A percentile compares a stretch with the other conserved stretches of the same genome.
These are phyloP conservation scores for Eutrema yunnanense DNA, from an alignment of 345 rosid genomes.

Conservation along the genomic window DNA sequence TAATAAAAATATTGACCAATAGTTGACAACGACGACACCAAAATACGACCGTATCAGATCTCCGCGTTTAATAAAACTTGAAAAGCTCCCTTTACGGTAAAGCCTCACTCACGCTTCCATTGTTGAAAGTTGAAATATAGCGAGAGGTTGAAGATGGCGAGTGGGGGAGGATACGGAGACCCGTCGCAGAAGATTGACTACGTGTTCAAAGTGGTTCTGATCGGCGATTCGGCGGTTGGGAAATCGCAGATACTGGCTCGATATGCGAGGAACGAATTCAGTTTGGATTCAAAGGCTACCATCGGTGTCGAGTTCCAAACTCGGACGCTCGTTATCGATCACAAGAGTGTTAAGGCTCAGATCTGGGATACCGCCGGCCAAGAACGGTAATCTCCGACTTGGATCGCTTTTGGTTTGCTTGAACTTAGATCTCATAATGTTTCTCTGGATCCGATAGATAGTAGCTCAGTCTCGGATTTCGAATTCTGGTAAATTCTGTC, in stretches of 20 bases:
- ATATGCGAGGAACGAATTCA: slow-evolving; percentile 79
- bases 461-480: background rate
- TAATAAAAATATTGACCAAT: background rate
- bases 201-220: slow-evolving; percentile 76
- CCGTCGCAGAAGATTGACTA: slow-evolving; percentile 68
- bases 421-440: slow-evolving; percentile 3
- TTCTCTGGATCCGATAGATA: background rate
- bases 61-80: slow-evolving; percentile 7
- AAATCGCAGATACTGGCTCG: slow-evolving; percentile 83
- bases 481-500: background rate
- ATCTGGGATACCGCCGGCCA: slow-evolving; percentile 99
- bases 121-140: slow-evolving; percentile 2
- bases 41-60: slow-evolving; percentile 16
- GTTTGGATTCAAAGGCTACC: slow-evolving; percentile 84
- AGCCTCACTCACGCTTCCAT: background rate
- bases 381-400: slow-evolving; percentile 47
- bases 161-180: slow-evolving; percentile 53
- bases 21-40: slow-evolving; percentile 8
- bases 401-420: background rate
- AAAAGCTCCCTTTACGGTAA: background rate
- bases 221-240: slow-evolving; percentile 94
- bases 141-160: slow-evolving; percentile 39
- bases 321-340: slow-evolving; percentile 64
- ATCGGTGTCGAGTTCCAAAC: slow-evolving; percentile 98
- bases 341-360: slow-evolving; percentile 93